A percentile compares a stretch with the other conserved stretches of the same genome.
Evolutionary conservation across 2,329 filamentous ascomycete species (phyloP).

Genomic region (Fusarium sp.): DNA sequence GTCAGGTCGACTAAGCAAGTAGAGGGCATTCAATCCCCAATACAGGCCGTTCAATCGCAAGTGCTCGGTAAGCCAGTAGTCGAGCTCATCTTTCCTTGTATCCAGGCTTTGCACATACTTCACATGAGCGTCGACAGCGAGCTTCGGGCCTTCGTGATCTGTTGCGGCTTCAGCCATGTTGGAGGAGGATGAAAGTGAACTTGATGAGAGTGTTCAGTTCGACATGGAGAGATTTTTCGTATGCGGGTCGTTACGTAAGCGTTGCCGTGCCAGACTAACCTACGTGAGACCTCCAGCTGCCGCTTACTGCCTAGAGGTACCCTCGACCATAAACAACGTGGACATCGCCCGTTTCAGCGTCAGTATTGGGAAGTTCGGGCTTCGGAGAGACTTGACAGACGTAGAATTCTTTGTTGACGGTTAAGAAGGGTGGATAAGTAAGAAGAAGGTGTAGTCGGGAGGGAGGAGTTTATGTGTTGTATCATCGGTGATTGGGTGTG

Average conservation of each 20-base stretch:
- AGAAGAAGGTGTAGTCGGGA: too few relatives aligned
- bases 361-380: neutral
- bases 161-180: slow-evolving; percentile 51
- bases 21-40: slow-evolving; percentile 92
- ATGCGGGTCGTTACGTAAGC: slow-evolving; percentile 38
- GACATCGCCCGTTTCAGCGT: neutral
- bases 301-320: slow-evolving; percentile 2
- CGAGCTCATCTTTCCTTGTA: slow-evolving; percentile 91
- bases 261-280: slow-evolving; percentile 23
- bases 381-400: neutral
- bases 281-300: neutral
- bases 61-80: slow-evolving; percentile 98
- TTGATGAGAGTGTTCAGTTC: slow-evolving; percentile 12
- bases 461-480: too few relatives aligned
- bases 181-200: slow-evolving; percentile 24
- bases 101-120: slow-evolving; percentile 94
- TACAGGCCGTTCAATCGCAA: slow-evolving; percentile 95
- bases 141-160: slow-evolving; percentile 58
- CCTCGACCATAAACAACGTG: slow-evolving; percentile 10
- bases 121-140: slow-evolving; percentile 78
- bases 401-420: neutral
- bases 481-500: too few relatives aligned
- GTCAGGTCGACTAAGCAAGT: slow-evolving; percentile 85
- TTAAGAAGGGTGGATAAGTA: neutral
- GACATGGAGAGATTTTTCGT: slow-evolving; percentile 37